Percentiles rank a stretch among this genome's conserved stretches.
These are phyloP conservation scores for Isatis tinctoria DNA, from an alignment of 345 rosid genomes.

Conservation along the genomic window DNA sequence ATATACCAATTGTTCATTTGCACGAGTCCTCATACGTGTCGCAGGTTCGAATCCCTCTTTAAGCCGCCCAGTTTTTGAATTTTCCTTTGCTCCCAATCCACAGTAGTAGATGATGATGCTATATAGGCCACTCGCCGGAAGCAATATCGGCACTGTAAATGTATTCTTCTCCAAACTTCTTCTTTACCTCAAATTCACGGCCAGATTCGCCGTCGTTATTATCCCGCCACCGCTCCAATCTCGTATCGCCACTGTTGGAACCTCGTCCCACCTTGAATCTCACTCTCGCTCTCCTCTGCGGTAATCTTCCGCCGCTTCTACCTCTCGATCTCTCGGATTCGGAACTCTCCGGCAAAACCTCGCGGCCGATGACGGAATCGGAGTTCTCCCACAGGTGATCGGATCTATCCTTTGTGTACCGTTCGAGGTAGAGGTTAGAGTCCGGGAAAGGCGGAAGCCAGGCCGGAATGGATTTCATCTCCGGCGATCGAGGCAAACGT, in stretches of 20 bases:
- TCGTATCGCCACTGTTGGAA: neutral
- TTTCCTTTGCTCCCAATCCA: neutral
- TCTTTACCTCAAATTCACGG: neutral
- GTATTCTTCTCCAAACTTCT: neutral
- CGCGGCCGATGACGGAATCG: neutral
- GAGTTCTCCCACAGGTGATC: constrained; percentile 28
- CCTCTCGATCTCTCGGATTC: neutral
- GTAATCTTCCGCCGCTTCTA: neutral
- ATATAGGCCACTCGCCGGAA: constrained; percentile 10
- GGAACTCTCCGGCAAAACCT: neutral
- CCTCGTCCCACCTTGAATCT: constrained; percentile 22
- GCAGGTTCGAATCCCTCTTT: constrained; percentile 4
- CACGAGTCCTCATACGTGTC: neutral
- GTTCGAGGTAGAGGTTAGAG: constrained; percentile 4
- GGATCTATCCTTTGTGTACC: neutral
- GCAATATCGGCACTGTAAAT: neutral
- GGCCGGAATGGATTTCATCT: constrained; percentile 2
- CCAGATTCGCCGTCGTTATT: neutral
- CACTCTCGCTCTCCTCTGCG: constrained; percentile 8
- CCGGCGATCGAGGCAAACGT: neutral
- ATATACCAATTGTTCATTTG: neutral
- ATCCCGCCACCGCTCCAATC: neutral
- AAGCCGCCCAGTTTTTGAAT: neutral
- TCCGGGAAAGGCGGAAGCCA: constrained; percentile 36
- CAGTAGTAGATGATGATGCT: neutral